Evolutionary conservation across 2,329 filamentous ascomycete genomes (phyloP), one percentile per base, ranked within the genome.

Genomic region (Dryadomyces quercus-mongolicae): DNA sequence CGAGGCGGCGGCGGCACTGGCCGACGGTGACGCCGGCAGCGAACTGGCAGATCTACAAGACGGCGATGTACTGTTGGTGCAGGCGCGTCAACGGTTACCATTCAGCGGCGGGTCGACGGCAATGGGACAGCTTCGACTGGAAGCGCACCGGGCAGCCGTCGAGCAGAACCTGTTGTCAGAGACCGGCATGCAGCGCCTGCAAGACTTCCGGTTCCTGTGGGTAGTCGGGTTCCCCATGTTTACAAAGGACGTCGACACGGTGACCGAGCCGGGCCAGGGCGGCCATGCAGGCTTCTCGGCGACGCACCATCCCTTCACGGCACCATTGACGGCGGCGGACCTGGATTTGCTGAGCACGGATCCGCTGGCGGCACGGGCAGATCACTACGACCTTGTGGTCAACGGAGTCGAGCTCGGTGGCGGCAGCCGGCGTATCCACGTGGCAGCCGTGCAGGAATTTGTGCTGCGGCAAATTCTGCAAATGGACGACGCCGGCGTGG

Each of bases 281-380:
- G 90, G 90, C 18, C 68, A 74, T 1, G 82, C 90, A 0, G 90
- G 91, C 5, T 82, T 97, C 62, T 82, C 85, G 10, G 84, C 92
- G 1, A 95, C 91, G 0, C 93, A 98, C 64, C 93, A 98, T 66
- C 93, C 93, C 0, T 98, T 98, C 69, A 98, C 93, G 0, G 88
- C 93, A 0, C 93, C 93, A 0, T 81, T 87, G 40, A 81, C 81
- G 0, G 68, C 76, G 0, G 71, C 73, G 5, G 91, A 97, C 64
- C 78, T 95, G 16, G 84, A 89, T 43, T 69, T 88, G 0, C 79
- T 97, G 1, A 74, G 82, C 42, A 82, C 76, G 0, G 76, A 90
- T 44, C 92, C 93, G 0, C 74, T 89, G 1, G 69, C 76, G 49
- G 89, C 82, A 1, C 80, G 78, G 61, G 94, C 86, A 3, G 92